Evolutionary conservation across 305 asterid species (phyloP).

Genomic region (Ajuga reptans): DNA sequence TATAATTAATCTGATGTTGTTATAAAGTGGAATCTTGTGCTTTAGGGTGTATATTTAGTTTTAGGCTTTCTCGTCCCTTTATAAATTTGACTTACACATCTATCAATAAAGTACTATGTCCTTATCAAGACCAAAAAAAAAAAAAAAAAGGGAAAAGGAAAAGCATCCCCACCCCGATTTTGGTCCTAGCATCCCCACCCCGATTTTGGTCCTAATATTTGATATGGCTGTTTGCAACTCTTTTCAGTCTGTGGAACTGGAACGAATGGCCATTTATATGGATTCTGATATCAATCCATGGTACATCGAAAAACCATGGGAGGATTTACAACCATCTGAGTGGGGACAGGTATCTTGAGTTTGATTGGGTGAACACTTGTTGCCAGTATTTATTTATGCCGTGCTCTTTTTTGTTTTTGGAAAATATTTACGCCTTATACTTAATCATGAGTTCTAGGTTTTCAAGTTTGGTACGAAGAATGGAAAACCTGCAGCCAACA

Average conservation of each 20-base stretch:
- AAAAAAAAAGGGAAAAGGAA: too few species aligned
- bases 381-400: conserved; percentile 15
- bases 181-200: too few species aligned
- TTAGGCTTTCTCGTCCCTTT: too few species aligned
- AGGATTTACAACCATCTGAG: conserved; percentile 61
- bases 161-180: background rate
- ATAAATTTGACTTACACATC: too few species aligned
- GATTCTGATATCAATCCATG: conserved; percentile 84
- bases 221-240: conserved; percentile 14
- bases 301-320: conserved; percentile 72
- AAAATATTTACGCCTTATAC: conserved; percentile 5
- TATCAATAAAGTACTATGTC: too few species aligned
- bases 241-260: conserved; percentile 78
- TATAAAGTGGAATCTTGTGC: too few species aligned
- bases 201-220: background rate
- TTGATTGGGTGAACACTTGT: conserved; percentile 16
- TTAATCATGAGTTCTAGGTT: conserved; percentile 43
- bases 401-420: too few species aligned
- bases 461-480: conserved; percentile 71
- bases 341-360: conserved; percentile 70
- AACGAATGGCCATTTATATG: conserved; percentile 75
- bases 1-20: too few species aligned
- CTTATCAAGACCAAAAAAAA: too few species aligned
- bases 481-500: conserved; percentile 61
- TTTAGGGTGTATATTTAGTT: too few species aligned